Evolutionary conservation across 345 rosid species (phyloP), one percentile per base, ranked within the genome.

Genomic region (Angophora floribunda): DNA sequence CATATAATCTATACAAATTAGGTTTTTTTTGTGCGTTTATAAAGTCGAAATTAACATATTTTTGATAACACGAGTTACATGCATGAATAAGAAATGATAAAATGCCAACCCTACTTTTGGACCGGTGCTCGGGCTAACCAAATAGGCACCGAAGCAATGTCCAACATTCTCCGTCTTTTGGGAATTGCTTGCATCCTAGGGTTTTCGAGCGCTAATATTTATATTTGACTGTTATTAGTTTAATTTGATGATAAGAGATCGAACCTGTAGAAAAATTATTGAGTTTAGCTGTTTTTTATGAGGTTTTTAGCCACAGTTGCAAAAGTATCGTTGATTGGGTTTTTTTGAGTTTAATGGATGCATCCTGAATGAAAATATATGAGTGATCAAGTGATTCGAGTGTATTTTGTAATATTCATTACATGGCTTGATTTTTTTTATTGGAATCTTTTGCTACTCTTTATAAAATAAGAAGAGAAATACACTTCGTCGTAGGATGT

Each of bases 181-280:
- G 44, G 78, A 4, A 36, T 30, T 3, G 78, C 78, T 65, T 65
- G 44, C 44, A 65, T 30, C 6, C 3, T 15, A 15, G 44, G 78
- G 11, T 65, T 1, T 30, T 4, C 1, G 12, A 0, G 41, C n/a
- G 41, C 6, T n/a, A n/a, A n/a, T n/a, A n/a, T n/a, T 15, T 15
- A n/a, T 15, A 63, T 63, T n/a, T 13, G 5, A 15, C 5, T 1
- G 9, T 32, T 63, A 13, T n/a, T 1, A n/a, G 36, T 36, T 13
- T 3, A 63, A 63, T 63, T n/a, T n/a, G 41, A n/a, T 7, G 41
- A 63, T n/a, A n/a, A n/a, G n/a, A 63, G 41, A 63, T n/a, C 36
- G 13, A n/a, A 63, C 9, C 17, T 13, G 16, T 7, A 32, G 41
- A 63, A 19, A 63, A 36, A 63, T 13, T n/a, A 13, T 16, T 19